Evolutionary conservation across 139 green algal genomes (phyloP).

Genomic region (Picochlorum sp.): DNA sequence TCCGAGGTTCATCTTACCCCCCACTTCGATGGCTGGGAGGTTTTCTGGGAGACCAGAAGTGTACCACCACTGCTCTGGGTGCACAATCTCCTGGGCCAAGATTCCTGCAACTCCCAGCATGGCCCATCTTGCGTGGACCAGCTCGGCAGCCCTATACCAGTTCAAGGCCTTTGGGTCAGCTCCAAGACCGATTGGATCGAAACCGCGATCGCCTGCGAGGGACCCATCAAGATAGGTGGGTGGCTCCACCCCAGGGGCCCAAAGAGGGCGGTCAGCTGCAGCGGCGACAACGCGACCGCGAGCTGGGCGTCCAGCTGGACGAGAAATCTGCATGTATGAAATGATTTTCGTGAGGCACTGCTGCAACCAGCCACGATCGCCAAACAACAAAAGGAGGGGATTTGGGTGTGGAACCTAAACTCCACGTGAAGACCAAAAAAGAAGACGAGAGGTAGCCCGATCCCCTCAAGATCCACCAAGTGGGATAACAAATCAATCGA

Average conservation of each 20-base stretch:
- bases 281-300: slow-evolving; percentile 1
- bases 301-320: not conserved
- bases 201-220: slow-evolving; percentile 1
- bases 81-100: slow-evolving; percentile 49
- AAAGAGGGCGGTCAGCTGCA: slow-evolving; percentile 3
- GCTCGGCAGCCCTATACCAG: slow-evolving; percentile 52
- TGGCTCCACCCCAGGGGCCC: not conserved
- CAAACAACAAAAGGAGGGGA: too few species aligned
- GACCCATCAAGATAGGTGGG: not conserved
- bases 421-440: too few species aligned
- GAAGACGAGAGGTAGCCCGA: too few species aligned
- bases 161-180: slow-evolving; percentile 42
- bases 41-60: slow-evolving; percentile 25
- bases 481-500: too few species aligned
- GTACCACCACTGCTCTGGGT: slow-evolving; percentile 30
- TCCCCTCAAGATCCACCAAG: too few species aligned
- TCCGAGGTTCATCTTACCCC: slow-evolving; percentile 28
- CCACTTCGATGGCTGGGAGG: slow-evolving; percentile 4
- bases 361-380: not conserved
- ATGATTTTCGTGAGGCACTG: too few species aligned
- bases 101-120: slow-evolving; percentile 86
- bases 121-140: slow-evolving; percentile 77
- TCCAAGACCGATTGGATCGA: slow-evolving; percentile 68
- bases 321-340: not conserved
- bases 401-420: too few species aligned